These are phyloP conservation scores for Chytriomyces sp. DNA, from an alignment of 192 early-diverging fungal species.

Conservation along the genomic window DNA sequence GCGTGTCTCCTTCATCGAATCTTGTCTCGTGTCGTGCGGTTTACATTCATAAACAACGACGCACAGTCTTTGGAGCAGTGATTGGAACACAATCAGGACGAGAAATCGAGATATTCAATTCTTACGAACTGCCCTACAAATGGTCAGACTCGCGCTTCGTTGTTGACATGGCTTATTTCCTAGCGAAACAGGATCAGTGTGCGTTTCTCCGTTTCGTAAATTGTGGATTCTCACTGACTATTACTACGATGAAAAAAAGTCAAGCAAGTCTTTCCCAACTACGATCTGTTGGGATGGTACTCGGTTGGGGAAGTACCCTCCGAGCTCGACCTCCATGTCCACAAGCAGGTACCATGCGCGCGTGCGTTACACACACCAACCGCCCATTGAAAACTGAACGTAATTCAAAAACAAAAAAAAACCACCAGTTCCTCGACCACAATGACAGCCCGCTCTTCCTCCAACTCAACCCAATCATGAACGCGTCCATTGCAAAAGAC, in stretches of 20 bases:
- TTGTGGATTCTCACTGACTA: not conserved
- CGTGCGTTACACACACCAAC: not conserved
- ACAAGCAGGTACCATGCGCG: constrained; percentile 66
- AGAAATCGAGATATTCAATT: constrained; percentile 84
- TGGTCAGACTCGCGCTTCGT: constrained; percentile 46
- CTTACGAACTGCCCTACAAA: constrained; percentile 68
- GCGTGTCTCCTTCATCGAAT: not conserved
- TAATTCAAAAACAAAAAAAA: not conserved
- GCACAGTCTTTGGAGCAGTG: constrained; percentile 71
- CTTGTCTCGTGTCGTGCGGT: not conserved
- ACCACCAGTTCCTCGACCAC: constrained; percentile 61
- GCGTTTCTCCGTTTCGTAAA: constrained; percentile 10
- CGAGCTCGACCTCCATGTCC: constrained; percentile 63
- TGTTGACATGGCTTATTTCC: constrained; percentile 68
- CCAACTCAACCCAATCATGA: constrained; percentile 58
- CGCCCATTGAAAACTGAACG: not conserved
- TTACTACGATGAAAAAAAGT: constrained; percentile 62
- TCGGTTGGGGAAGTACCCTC: constrained; percentile 66
- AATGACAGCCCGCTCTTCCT: constrained; percentile 80
- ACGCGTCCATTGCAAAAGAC: constrained; percentile 53
- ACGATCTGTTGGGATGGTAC: constrained; percentile 88
- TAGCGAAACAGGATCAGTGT: constrained; percentile 79
- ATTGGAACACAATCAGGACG: constrained; percentile 76
- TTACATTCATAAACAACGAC: not conserved
- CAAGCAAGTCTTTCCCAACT: constrained; percentile 79